A percentile compares a stretch with the other conserved stretches of the same genome.
phyloP scores from a whole-genome alignment of 2,329 filamentous ascomycete genomes.

The Fusarium pininemorale region DNA sequence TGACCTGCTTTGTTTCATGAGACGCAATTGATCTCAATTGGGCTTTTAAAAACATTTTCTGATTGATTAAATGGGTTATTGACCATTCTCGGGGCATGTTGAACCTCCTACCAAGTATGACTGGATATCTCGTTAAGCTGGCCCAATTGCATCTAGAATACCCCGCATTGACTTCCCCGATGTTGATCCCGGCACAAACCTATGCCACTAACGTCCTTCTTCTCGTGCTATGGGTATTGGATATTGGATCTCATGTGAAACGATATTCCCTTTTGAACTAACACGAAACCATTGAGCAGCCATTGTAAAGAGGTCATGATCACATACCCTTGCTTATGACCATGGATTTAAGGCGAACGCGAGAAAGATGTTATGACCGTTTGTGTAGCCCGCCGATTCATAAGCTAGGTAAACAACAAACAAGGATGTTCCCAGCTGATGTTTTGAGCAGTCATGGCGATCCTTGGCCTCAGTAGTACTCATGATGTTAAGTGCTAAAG shows the following conservation, averaged over 20 bases:
- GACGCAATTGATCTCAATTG: not conserved
- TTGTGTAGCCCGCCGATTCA: not conserved
- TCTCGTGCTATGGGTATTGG: not conserved
- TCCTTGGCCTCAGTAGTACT: not conserved
- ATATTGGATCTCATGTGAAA: not conserved
- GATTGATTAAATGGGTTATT: not conserved
- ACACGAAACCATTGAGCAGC: too few species aligned
- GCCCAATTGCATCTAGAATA: not conserved
- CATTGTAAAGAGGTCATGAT: not conserved
- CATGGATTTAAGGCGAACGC: not conserved
- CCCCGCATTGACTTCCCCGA: not conserved
- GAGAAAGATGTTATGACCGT: not conserved
- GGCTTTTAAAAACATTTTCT: not conserved
- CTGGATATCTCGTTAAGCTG: not conserved
- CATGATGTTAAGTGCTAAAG: not conserved
- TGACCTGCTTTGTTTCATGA: too few species aligned
- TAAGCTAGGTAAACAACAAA: slow-evolving; percentile 12
- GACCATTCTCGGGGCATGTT: not conserved
- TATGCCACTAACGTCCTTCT: not conserved
- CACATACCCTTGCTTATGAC: not conserved
- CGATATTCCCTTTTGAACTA: not conserved
- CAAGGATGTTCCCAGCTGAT: slow-evolving; percentile 12
- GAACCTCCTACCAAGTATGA: not conserved
- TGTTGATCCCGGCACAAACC: not conserved
- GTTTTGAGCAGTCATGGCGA: not conserved